Conservation (phyloP, 768 basidiomycete genomes). For the Amanita phalloides region DNA sequence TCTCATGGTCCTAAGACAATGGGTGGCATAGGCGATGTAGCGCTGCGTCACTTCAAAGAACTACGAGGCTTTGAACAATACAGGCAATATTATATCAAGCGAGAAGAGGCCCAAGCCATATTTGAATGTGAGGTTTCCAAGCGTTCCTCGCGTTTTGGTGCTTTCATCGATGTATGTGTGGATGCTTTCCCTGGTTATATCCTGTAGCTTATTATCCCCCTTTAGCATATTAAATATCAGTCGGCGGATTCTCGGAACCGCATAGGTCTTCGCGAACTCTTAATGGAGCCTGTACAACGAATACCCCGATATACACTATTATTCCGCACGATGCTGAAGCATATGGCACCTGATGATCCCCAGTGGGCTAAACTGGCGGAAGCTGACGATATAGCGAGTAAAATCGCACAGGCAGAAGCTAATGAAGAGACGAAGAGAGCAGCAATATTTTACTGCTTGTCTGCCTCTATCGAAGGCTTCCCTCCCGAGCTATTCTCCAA, state of each 20-base stretch:
- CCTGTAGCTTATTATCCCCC: slow-evolving; percentile 7
- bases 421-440: slow-evolving; percentile 89
- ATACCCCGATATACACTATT: slow-evolving; percentile 92
- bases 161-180: slow-evolving; percentile 74
- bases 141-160: slow-evolving; percentile 71
- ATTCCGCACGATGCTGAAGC: slow-evolving; percentile 86
- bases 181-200: slow-evolving; percentile 1
- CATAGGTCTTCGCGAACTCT: slow-evolving; percentile 78
- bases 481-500: slow-evolving; percentile 87
- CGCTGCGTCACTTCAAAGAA: slow-evolving; percentile 78
- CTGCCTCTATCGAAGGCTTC: slow-evolving; percentile 80
- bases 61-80: slow-evolving; percentile 84
- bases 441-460: slow-evolving; percentile 78
- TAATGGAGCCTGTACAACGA: slow-evolving; percentile 95
- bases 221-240: slow-evolving; percentile 80
- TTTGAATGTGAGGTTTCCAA: slow-evolving; percentile 78
- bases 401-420: slow-evolving; percentile 85
- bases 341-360: slow-evolving; percentile 69
- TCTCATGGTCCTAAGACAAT: slow-evolving; percentile 46
- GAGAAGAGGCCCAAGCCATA: slow-evolving; percentile 85
- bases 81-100: slow-evolving; percentile 82
- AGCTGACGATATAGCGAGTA: slow-evolving; percentile 80
- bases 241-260: slow-evolving; percentile 66
- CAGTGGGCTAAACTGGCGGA: slow-evolving; percentile 73
- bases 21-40: slow-evolving; percentile 74